Conservation (phyloP, 768 basidiomycete species). For the Phaffia australis region DNA sequence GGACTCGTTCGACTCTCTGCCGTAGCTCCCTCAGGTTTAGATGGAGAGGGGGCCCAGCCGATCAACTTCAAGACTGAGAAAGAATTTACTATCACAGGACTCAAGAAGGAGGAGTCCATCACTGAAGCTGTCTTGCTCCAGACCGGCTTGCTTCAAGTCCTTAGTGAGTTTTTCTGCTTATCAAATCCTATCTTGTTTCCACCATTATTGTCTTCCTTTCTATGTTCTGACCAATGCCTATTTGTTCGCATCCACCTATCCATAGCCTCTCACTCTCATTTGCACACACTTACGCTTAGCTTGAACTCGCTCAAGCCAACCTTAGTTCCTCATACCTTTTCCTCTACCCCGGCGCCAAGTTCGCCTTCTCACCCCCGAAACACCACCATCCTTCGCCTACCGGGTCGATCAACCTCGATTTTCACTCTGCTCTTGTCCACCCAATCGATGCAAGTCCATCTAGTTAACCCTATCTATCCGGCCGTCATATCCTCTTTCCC, state of each 20-base stretch:
- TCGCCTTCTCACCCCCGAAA: conserved; percentile 8
- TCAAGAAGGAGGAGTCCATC: conserved; percentile 17
- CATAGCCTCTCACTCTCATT: conserved; percentile 21
- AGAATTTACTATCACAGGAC: neutral
- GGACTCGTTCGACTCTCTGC: conserved; percentile 8
- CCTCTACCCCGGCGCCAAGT: conserved; percentile 3
- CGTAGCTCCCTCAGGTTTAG: conserved; percentile 2
- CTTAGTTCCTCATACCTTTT: conserved; percentile 12
- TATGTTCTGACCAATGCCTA: neutral
- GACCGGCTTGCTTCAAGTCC: conserved; percentile 12
- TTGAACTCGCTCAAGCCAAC: neutral
- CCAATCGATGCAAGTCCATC: conserved; percentile 11
- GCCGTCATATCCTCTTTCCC: conserved; percentile 14
- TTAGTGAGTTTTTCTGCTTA: conserved; percentile 12
- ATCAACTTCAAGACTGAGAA: neutral
- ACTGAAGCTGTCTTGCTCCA: conserved; percentile 5
- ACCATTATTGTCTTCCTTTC: neutral
- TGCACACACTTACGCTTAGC: conserved; percentile 22
- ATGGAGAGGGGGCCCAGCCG: conserved; percentile 2
- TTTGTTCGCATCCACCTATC: neutral
- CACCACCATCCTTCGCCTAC: neutral
- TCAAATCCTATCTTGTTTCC: neutral
- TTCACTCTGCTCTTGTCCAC: conserved; percentile 20
- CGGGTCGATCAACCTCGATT: neutral
- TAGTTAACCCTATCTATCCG: conserved; percentile 17